Evolutionary conservation across 768 basidiomycete genomes (phyloP).

Genomic region (Xerocomellus chrysenteron): DNA sequence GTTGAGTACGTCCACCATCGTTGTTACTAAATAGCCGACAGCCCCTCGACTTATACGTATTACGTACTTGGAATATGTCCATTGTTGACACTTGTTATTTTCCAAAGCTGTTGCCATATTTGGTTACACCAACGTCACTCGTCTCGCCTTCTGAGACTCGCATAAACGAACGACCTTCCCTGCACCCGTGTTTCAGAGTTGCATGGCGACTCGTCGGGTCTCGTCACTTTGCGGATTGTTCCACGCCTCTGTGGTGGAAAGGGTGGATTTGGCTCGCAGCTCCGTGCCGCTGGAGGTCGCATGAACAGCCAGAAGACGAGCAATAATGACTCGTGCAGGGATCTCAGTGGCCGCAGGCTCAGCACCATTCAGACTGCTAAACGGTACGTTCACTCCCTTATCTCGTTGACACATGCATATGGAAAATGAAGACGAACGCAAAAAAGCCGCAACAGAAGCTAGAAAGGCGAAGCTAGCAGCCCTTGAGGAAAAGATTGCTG

Average conservation of each 20-base stretch:
- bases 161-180: constrained; percentile 42
- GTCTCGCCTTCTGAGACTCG: constrained; percentile 36
- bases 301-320: constrained; percentile 97
- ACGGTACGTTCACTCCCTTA: constrained; percentile 52
- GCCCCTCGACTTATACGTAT: neutral
- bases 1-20: constrained; percentile 14
- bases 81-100: constrained; percentile 20
- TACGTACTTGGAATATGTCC: too few species aligned
- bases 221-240: constrained; percentile 70
- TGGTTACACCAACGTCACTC: neutral
- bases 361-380: constrained; percentile 97
- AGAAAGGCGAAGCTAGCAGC: constrained; percentile 81
- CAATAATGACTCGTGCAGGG: constrained; percentile 93
- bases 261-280: constrained; percentile 95
- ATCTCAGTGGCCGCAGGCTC: constrained; percentile 84
- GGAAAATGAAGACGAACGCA: constrained; percentile 78
- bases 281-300: constrained; percentile 94
- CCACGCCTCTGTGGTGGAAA: constrained; percentile 86
- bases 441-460: constrained; percentile 74
- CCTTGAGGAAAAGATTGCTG: constrained; percentile 71
- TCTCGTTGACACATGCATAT: constrained; percentile 42
- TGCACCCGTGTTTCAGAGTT: constrained; percentile 38
- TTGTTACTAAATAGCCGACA: neutral
- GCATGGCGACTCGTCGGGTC: constrained; percentile 29
- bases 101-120: constrained; percentile 16